Evolutionary conservation across 75 land plant species (phyloP).

Genomic region (Sequoiadendron giganteum): DNA sequence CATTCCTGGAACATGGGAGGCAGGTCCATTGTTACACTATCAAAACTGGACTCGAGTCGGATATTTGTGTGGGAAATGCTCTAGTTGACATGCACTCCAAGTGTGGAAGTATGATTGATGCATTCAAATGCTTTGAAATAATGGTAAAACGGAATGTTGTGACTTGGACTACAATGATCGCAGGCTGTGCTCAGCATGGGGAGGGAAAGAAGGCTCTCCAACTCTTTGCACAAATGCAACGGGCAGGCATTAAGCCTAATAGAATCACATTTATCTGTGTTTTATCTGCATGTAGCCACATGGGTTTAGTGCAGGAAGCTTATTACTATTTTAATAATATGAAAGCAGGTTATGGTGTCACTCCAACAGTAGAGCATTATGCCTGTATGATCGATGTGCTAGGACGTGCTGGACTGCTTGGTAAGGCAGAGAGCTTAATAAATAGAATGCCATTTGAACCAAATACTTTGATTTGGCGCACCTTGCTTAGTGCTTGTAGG

Average conservation of each 20-base stretch:
- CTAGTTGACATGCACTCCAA: constrained; percentile 51
- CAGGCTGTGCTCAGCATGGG: constrained; percentile 50
- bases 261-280: constrained; percentile 19
- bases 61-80: constrained; percentile 60
- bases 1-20: constrained; percentile 29
- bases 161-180: constrained; percentile 71
- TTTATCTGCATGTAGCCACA: constrained; percentile 31
- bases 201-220: constrained; percentile 10
- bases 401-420: constrained; percentile 36
- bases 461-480: constrained; percentile 47
- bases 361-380: constrained; percentile 48
- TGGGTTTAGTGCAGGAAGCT: constrained; percentile 32
- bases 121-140: constrained; percentile 21
- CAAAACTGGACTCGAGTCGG: constrained; percentile 21
- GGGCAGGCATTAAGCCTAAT: constrained; percentile 16
- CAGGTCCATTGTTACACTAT: constrained; percentile 41
- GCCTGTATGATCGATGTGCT: constrained; percentile 41
- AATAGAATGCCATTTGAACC: constrained; percentile 59
- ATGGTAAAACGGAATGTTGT: constrained; percentile 42
- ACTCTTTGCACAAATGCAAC: constrained; percentile 22
- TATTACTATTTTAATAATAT: constrained; percentile 29
- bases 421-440: constrained; percentile 45
- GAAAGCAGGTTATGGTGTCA: constrained; percentile 24
- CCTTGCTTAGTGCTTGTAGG: constrained; percentile 42
- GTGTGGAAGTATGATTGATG: constrained; percentile 56